Evolutionary conservation across 1,139 yeast species (phyloP), one percentile per base, ranked within the genome.

Genomic region (Pichia norvegensis): DNA sequence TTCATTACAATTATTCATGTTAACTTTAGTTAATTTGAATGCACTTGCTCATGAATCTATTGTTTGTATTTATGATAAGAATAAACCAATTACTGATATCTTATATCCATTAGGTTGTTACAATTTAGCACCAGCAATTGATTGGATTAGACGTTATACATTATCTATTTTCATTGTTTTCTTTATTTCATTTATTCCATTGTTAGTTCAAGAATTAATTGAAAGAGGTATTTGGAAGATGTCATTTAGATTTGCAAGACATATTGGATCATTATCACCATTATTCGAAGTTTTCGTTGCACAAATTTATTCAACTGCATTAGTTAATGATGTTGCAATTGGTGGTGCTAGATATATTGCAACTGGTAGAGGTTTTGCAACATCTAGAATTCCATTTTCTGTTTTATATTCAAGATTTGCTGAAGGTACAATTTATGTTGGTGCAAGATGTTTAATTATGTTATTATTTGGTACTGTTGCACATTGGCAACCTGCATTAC

Each of bases 321-420:
- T 92, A 64, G 72, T 84, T 61, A 85, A 90, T 60, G 97, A 92
- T 73, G 75, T 92, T 72, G 79, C 96, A 51, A 92, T 90, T 65
- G 99, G 99, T 73, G 99, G 99, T 74, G 99, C 98, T 55, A 85
- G 97, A 70, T 92, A 92, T 74, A 92, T 92, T 65, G 88, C 97
- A 49, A 92, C 98, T 47, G 98, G 98, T 70, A 87, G 98, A 81
- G 97, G 97, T 68, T 88, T 92, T 65, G 98, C 98, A 38, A 92
- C 97, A 55, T 92, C 97, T 17, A 87, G 98, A 75, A 90, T 90
- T 63, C 97, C 97, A 55, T 92, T 94, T 73, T 84, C 95, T 40
- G 94, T 92, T 47, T 73, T 92, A 66, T 92, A 87, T 67, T 85
- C 97, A 40, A 85, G 98, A 69, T 92, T 94, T 70, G 97, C 98